Conservation (phyloP, 257 asterid species). For the Solanum sitiens region DNA sequence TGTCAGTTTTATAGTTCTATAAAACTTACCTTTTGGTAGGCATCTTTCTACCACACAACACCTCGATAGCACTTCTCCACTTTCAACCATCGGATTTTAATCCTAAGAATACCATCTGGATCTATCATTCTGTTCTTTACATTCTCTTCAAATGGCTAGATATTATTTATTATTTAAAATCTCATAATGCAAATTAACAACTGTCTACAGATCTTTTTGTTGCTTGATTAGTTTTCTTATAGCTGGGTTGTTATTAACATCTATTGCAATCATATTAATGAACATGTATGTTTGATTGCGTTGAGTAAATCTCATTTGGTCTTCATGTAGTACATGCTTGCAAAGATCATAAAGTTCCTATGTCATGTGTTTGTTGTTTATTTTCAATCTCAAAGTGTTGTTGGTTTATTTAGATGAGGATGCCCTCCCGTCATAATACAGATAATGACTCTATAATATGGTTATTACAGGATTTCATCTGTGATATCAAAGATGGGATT, state of each 20-base stretch:
- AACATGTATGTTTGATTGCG: not conserved
- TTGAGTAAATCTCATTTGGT: not conserved
- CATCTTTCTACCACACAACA: not conserved
- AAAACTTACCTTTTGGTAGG: not conserved
- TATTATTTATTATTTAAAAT: not conserved
- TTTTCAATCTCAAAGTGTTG: not conserved
- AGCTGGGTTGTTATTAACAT: not conserved
- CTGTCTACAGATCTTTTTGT: not conserved
- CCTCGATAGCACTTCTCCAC: not conserved
- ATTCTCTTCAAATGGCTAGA: not conserved
- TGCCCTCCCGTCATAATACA: not conserved
- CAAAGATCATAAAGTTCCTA: not conserved
- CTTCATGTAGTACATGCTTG: not conserved
- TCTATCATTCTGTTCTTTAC: not conserved
- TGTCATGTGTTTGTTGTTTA: not conserved
- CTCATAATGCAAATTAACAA: not conserved
- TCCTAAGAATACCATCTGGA: not conserved
- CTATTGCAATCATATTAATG: not conserved
- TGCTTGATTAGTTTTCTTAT: not conserved
- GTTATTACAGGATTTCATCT: conserved; percentile 66
- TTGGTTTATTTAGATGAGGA: not conserved
- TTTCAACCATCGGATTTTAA: not conserved
- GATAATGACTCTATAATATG: not conserved
- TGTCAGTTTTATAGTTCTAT: not conserved
- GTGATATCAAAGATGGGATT: conserved; percentile 93